Conservation (phyloP, 106 monocot species). For the Allium fistulosum region DNA sequence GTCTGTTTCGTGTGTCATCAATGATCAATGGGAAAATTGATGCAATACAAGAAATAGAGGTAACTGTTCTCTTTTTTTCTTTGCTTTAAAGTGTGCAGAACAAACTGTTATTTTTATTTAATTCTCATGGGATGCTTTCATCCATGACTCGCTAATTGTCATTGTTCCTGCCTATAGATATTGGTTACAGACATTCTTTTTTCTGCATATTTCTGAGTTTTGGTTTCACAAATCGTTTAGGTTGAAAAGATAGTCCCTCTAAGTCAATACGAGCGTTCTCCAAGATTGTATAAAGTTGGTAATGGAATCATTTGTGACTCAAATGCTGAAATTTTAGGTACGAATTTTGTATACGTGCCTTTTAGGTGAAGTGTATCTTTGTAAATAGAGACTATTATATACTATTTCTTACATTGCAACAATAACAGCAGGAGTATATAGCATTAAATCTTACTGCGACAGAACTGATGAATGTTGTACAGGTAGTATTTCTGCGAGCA, state of each 20-base stretch:
- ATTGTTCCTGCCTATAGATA: background rate
- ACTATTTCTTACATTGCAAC: too few species aligned
- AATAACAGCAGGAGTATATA: background rate
- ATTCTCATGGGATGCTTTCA: too few species aligned
- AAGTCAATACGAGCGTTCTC: slow-evolving; percentile 4
- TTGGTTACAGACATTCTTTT: background rate
- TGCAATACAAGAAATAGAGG: slow-evolving; percentile 77
- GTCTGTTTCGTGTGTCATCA: slow-evolving; percentile 77
- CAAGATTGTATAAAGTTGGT: slow-evolving; percentile 3
- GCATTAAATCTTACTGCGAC: background rate
- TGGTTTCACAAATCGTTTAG: slow-evolving; percentile 7
- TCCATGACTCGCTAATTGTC: background rate
- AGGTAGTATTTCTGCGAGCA: slow-evolving; percentile 6
- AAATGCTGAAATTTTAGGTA: slow-evolving; percentile 19
- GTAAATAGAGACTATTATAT: too few species aligned
- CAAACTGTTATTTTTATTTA: too few species aligned
- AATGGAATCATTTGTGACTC: background rate
- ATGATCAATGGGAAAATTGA: slow-evolving; percentile 88
- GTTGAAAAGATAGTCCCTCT: slow-evolving; percentile 43
- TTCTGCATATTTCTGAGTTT: background rate
- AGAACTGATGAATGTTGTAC: slow-evolving; percentile 10
- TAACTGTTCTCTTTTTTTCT: slow-evolving; percentile 7
- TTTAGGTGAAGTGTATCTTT: too few species aligned
- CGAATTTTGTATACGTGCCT: background rate
- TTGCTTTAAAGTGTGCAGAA: too few species aligned